Evolutionary conservation across 2,329 filamentous ascomycete genomes (phyloP).

Genomic region (Podosphaera fusca): DNA sequence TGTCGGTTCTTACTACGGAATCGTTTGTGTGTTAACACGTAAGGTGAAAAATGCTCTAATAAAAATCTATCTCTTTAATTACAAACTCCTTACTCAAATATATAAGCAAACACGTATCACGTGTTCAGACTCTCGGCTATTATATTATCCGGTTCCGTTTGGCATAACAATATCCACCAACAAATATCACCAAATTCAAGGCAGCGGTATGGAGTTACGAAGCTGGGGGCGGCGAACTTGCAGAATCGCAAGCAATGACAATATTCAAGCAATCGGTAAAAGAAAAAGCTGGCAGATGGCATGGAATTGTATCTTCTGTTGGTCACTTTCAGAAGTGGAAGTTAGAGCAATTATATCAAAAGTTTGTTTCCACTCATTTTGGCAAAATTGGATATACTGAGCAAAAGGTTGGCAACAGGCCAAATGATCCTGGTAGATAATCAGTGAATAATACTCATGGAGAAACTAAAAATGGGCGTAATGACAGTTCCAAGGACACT

Average conservation of each 20-base stretch:
- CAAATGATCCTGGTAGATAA: not conserved
- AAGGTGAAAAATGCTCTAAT: no score
- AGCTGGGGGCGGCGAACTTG: not conserved
- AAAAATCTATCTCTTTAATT: no score
- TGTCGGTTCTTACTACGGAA: no score
- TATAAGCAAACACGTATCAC: no score
- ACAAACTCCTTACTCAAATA: no score
- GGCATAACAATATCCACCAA: no score
- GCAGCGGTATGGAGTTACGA: not conserved
- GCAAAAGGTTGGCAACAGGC: not conserved
- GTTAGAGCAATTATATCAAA: not conserved
- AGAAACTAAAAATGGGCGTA: not conserved
- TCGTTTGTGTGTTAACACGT: no score
- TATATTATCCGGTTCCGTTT: no score
- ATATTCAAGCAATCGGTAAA: not conserved
- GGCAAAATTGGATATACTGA: not conserved
- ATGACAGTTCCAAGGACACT: not conserved
- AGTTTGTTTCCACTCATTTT: not conserved
- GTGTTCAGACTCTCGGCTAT: no score
- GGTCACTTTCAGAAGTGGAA: not conserved
- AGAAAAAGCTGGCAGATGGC: not conserved
- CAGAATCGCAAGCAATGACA: not conserved
- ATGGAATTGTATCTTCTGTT: not conserved
- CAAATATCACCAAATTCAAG: not conserved
- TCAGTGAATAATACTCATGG: not conserved